Percentiles rank a stretch among this genome's conserved stretches.
phyloP scores from a whole-genome alignment of 1,284 basidiomycete species.

The Crepidotus sp. region DNA sequence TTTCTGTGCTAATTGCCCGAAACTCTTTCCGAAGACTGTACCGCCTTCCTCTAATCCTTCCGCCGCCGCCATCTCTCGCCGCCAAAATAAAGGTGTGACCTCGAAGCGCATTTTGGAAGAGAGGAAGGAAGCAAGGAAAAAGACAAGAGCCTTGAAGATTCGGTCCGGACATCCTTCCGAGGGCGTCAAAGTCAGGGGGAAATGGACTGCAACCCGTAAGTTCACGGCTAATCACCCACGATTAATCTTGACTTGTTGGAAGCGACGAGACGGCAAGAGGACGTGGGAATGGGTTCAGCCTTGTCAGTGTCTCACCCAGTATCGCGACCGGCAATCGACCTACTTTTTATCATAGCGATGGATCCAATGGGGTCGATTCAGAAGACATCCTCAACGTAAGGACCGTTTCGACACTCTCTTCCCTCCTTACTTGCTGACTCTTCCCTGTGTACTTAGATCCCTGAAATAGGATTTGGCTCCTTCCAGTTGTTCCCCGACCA shows the following conservation, averaged over 20 bases:
- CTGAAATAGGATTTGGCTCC: slow-evolving; percentile 45
- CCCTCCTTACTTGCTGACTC: background rate
- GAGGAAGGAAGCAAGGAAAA: slow-evolving; percentile 36
- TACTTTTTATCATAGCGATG: slow-evolving; percentile 28
- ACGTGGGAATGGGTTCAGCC: slow-evolving; percentile 33
- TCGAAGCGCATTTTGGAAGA: slow-evolving; percentile 38
- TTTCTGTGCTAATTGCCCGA: slow-evolving; percentile 47
- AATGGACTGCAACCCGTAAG: slow-evolving; percentile 49
- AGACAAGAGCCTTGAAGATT: slow-evolving; percentile 25
- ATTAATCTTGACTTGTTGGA: background rate
- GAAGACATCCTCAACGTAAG: slow-evolving; percentile 44
- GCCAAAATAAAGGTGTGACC: slow-evolving; percentile 28
- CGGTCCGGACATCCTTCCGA: slow-evolving; percentile 23
- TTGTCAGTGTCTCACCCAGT: slow-evolving; percentile 22
- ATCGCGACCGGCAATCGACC: background rate
- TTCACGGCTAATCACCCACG: background rate
- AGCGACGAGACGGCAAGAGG: slow-evolving; percentile 41
- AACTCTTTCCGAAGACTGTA: slow-evolving; percentile 35
- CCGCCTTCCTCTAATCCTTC: slow-evolving; percentile 32
- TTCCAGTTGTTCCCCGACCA: slow-evolving; percentile 66
- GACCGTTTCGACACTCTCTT: background rate
- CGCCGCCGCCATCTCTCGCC: slow-evolving; percentile 29
- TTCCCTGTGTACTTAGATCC: slow-evolving; percentile 32
- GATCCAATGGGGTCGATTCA: slow-evolving; percentile 55
- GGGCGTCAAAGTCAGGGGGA: slow-evolving; percentile 48